Base-by-base conservation (phyloP, 2,329 filamentous ascomycete genomes). In the Trichoderma citrinoviride region DNA sequence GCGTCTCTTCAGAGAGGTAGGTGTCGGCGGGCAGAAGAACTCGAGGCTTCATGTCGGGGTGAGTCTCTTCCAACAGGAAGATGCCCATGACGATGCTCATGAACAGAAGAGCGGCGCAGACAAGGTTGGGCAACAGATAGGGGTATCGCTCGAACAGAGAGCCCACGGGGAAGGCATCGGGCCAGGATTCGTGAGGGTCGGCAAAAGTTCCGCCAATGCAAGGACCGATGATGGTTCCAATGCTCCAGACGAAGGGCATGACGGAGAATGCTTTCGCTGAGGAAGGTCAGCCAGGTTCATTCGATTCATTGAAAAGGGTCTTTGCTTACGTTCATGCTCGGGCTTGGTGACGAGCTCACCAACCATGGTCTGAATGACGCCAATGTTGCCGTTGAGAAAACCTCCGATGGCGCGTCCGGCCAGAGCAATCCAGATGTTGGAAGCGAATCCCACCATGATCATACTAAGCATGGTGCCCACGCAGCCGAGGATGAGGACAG, bases 181-280 rank as follows among this genome's bases (percentile, higher is more conserved):
- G 93, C 76, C 90, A 96, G 21, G 87, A 87, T 41, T 85, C 80
- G 67, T 88, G 85, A 27, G 94, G 93, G 69, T 92, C 88, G 66
- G 93, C 90, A 74, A 97, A 92, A 63, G 90, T 86, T 40, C 94
- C 94, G 66, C 94, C 94, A 69, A 97, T 92, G 6, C 90, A 91
- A 67, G 93, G 91, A 0, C 93, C 93, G 61, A 96, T 83, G 68
- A 97, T 96, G 10, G 92, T 96, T 25, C 93, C 93, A 60, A 97
- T 88, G 53, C 86, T 90, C 93, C 93, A 97, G 7, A 97, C 90
- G 73, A 97, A 97, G 0, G 93, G 93, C 92, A 97, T 96, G 50
- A 97, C 86, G 2, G 92, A 88, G 75, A 93, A 97, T 29, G 93
- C 93, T 67, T 90, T 87, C 65, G 92, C 90, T 92, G 71, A 67